Conservation (phyloP, 495 filamentous ascomycete species). For the Cercophora scortea region DNA sequence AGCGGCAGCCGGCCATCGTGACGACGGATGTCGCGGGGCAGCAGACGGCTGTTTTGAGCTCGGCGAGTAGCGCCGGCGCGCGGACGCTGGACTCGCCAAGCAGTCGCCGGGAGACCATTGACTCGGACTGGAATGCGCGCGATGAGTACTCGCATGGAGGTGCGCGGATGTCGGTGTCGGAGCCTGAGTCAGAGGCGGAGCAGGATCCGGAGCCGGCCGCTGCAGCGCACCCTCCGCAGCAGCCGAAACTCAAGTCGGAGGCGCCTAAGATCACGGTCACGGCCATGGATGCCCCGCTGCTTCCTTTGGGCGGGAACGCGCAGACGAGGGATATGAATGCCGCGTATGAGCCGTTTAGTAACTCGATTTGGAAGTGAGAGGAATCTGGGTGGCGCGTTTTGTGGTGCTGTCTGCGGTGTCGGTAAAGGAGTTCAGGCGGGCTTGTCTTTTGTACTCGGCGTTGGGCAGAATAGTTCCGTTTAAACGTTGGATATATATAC, state of each 20-base stretch:
- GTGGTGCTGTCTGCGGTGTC: too few species aligned
- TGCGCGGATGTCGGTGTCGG: too few species aligned
- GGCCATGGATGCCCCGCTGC: conserved; percentile 1
- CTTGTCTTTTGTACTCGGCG: too few species aligned
- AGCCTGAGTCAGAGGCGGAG: too few species aligned
- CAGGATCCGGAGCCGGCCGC: too few species aligned
- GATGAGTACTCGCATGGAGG: conserved; percentile 13
- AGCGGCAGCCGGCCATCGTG: conserved; percentile 16
- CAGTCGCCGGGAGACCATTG: conserved; percentile 1
- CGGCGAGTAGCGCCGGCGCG: neutral
- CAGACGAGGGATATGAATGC: conserved; percentile 10
- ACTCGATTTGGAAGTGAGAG: neutral
- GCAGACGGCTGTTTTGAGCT: neutral
- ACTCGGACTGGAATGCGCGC: conserved; percentile 16
- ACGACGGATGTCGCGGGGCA: conserved; percentile 1
- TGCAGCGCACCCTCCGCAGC: too few species aligned
- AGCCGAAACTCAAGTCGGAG: too few species aligned
- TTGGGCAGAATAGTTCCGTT: too few species aligned
- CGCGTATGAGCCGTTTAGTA: conserved; percentile 12
- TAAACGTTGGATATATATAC: too few species aligned
- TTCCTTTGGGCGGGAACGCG: conserved; percentile 6
- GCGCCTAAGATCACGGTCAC: neutral
- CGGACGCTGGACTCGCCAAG: neutral
- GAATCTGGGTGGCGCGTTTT: too few species aligned
- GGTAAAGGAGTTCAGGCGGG: too few species aligned